Percentiles rank a stretch among this genome's conserved stretches.
Conservation (phyloP, 176 grass and related monocot species). For the Bonia amplexicaulis region DNA sequence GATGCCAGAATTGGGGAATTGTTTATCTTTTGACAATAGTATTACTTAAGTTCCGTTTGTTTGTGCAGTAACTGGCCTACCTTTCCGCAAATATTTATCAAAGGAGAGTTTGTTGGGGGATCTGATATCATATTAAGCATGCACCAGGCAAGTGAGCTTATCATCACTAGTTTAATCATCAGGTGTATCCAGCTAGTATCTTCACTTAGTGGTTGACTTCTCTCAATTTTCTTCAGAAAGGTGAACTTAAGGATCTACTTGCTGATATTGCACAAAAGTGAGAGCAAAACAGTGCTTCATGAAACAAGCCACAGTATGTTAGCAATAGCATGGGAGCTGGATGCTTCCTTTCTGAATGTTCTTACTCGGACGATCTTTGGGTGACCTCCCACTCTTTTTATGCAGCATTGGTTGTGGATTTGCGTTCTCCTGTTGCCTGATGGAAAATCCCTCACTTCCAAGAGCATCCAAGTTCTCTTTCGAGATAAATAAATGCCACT, state of each 20-base stretch:
- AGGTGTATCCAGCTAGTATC: neutral
- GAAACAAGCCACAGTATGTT: conserved; percentile 18
- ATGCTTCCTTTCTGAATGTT: neutral
- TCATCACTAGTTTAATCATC: neutral
- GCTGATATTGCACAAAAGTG: conserved; percentile 32
- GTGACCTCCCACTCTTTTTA: neutral
- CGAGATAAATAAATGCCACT: conserved; percentile 29
- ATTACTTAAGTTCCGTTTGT: conserved; percentile 15
- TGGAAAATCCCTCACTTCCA: neutral
- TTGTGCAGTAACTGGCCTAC: conserved; percentile 79
- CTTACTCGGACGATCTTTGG: neutral
- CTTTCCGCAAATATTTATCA: conserved; percentile 97
- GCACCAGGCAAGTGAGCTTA: conserved; percentile 73
- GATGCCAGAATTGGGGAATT: neutral
- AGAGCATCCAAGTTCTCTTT: neutral
- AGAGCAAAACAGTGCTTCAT: conserved; percentile 24
- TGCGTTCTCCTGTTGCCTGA: neutral
- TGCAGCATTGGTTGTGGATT: neutral
- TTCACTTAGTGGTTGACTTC: neutral
- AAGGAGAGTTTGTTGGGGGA: conserved; percentile 90
- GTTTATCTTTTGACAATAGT: neutral
- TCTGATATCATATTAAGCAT: conserved; percentile 92
- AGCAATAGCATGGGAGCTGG: neutral
- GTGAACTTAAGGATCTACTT: conserved; percentile 76
- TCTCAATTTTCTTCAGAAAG: conserved; percentile 59